Conservation (phyloP, 2,329 filamentous ascomycete genomes). For the Periconia digitata region DNA sequence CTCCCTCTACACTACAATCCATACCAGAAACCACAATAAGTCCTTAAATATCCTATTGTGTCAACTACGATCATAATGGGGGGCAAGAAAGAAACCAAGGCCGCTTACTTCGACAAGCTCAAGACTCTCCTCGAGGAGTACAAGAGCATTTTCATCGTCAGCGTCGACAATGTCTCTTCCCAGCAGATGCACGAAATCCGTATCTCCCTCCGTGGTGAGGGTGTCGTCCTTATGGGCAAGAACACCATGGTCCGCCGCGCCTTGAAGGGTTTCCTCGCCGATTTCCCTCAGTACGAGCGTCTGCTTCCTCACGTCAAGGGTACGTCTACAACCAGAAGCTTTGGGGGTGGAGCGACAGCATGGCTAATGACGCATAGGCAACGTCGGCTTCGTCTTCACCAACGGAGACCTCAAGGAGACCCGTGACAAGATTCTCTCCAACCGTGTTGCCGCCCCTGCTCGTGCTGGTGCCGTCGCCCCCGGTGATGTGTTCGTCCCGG, state of each 20-base stretch:
- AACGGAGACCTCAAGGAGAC: conserved; percentile 89
- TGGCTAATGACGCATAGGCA: conserved; percentile 56
- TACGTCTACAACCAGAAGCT: conserved; percentile 29
- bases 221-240: conserved; percentile 96
- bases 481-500: conserved; percentile 88
- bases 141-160: conserved; percentile 97
- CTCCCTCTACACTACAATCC: conserved; percentile 19
- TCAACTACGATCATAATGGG: conserved; percentile 87
- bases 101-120: conserved; percentile 99
- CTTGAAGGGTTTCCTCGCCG: conserved; percentile 87
- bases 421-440: conserved; percentile 91
- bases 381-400: conserved; percentile 99
- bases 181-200: conserved; percentile 99
- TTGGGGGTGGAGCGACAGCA: neutral
- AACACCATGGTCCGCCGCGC: conserved; percentile 99
- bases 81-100: conserved; percentile 95
- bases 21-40: conserved; percentile 48
- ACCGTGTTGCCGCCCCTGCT: conserved; percentile 96
- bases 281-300: conserved; percentile 96
- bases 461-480: conserved; percentile 97
- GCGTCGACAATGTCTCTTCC: conserved; percentile 93
- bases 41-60: conserved; percentile 99
- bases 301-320: conserved; percentile 92
- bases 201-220: conserved; percentile 83
- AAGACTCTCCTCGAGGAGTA: conserved; percentile 96